phyloP scores from a whole-genome alignment of 208 protist genomes.

The Acanthamoeba triangularis region DNA sequence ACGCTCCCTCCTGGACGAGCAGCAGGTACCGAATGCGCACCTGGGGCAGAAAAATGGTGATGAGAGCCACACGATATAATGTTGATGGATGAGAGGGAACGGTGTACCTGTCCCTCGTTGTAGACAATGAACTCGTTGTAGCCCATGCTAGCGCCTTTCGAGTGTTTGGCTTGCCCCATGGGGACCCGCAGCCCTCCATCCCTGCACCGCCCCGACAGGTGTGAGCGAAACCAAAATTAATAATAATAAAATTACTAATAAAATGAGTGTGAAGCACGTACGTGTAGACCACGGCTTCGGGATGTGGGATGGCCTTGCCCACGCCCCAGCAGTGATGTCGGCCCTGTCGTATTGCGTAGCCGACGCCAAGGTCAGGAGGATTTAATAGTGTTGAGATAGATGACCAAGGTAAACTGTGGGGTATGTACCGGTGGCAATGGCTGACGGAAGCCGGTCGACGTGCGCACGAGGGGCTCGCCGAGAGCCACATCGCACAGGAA shows the following conservation, averaged over 20 bases:
- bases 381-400: not conserved
- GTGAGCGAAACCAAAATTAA: not conserved
- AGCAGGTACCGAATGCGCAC: not conserved
- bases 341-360: not conserved
- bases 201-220: not conserved
- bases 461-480: not conserved
- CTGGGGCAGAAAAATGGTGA: not conserved
- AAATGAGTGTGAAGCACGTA: not conserved
- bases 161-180: not conserved
- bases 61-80: not conserved
- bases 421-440: not conserved
- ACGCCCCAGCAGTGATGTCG: conserved; percentile 7
- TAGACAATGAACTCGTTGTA: conserved; percentile 56
- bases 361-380: not conserved
- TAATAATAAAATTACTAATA: too few relatives aligned
- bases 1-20: not conserved
- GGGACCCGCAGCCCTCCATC: not conserved
- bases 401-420: not conserved
- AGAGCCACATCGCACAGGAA: conserved; percentile 39
- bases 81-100: not conserved
- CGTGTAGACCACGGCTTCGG: not conserved
- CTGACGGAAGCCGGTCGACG: not conserved
- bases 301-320: not conserved
- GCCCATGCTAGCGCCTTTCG: not conserved
- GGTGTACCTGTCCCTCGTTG: conserved; percentile 37